phyloP scores from a whole-genome alignment of 805 yeast species.

The Metschnikowia vanudenii region DNA sequence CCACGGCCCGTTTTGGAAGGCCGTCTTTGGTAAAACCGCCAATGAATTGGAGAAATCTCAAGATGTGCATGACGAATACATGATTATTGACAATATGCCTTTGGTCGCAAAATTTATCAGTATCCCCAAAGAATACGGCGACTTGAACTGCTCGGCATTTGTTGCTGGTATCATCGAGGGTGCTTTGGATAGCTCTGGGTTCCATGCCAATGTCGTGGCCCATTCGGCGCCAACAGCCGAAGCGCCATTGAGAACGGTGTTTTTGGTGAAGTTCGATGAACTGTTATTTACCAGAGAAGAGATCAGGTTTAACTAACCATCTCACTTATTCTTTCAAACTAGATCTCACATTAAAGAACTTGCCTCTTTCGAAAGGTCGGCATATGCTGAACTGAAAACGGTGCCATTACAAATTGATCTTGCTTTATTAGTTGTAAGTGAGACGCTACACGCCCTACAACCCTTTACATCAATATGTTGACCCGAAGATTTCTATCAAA shows the following conservation, averaged over 20 bases:
- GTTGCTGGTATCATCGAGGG: slow-evolving; percentile 87
- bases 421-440: no score
- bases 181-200: slow-evolving; percentile 68
- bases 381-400: no score
- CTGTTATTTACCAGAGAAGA: slow-evolving; percentile 55
- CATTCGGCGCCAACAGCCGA: slow-evolving; percentile 67
- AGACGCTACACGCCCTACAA: no score
- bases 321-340: no score
- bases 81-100: slow-evolving; percentile 80
- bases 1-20: slow-evolving; percentile 69
- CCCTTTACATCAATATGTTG: no score
- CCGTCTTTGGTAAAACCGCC: slow-evolving; percentile 69
- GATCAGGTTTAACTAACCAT: slow-evolving; percentile 31
- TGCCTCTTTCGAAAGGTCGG: neutral
- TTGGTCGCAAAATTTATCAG: slow-evolving; percentile 68
- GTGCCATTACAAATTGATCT: no score
- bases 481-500: no score
- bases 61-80: slow-evolving; percentile 63
- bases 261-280: slow-evolving; percentile 66
- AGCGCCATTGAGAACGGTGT: slow-evolving; percentile 67
- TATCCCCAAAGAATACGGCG: slow-evolving; percentile 76
- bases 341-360: neutral
- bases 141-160: slow-evolving; percentile 77
- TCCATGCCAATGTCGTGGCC: slow-evolving; percentile 77
- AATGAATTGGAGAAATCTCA: slow-evolving; percentile 75